Evolutionary conservation across 1,284 basidiomycete genomes (phyloP).

Genomic region (Xerocomus minutiporus): DNA sequence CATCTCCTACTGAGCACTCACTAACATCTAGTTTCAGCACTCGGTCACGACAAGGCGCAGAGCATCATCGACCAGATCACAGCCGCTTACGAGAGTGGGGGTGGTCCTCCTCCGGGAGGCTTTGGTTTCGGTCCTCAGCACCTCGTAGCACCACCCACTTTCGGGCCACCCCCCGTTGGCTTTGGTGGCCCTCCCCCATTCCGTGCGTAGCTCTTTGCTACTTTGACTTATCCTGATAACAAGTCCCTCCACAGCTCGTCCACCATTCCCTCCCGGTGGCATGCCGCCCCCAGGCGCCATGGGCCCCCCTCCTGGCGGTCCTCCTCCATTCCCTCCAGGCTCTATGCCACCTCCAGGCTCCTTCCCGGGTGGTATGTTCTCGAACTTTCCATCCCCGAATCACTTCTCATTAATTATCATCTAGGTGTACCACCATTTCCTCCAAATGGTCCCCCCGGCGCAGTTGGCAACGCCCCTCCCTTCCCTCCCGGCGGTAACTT

Average conservation of each 20-base stretch:
- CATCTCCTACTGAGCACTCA: neutral
- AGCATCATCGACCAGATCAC: constrained; percentile 96
- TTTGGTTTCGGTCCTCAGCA: constrained; percentile 78
- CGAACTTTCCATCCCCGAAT: neutral
- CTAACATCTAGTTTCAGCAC: constrained; percentile 46
- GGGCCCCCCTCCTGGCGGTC: constrained; percentile 52
- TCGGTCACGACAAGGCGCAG: constrained; percentile 95
- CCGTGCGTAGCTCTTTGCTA: constrained; percentile 7
- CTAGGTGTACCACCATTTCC: constrained; percentile 58
- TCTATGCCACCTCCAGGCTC: constrained; percentile 36
- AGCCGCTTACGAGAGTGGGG: constrained; percentile 80
- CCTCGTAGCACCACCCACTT: constrained; percentile 39
- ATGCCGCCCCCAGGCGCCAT: constrained; percentile 49
- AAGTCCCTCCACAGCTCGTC: constrained; percentile 40
- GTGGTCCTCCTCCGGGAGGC: constrained; percentile 79
- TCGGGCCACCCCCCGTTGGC: constrained; percentile 41
- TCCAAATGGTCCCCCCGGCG: constrained; percentile 42
- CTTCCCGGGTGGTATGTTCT: constrained; percentile 39
- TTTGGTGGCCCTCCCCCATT: constrained; percentile 40
- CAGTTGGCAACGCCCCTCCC: constrained; percentile 38
- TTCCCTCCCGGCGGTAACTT: constrained; percentile 45
- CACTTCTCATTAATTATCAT: constrained; percentile 2
- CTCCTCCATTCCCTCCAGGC: constrained; percentile 37
- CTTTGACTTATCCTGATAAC: constrained; percentile 2
- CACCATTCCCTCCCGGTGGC: constrained; percentile 65